phyloP scores from a whole-genome alignment of 139 green algal genomes.

The Chlamydomonas asymmetrica region DNA sequence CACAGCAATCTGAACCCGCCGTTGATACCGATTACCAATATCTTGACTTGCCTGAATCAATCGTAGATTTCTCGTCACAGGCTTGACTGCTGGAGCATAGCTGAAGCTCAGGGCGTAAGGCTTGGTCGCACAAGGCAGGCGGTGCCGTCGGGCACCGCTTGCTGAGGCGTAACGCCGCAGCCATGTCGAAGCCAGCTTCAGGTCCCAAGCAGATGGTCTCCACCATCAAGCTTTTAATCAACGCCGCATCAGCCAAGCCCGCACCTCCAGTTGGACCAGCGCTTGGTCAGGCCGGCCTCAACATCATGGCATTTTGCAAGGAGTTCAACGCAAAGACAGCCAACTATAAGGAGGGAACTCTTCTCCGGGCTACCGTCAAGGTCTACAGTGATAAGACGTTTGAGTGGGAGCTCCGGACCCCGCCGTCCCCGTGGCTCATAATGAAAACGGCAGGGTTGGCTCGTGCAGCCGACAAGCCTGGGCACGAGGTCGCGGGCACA shows the following conservation, averaged over 20 bases:
- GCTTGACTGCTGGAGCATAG: no score
- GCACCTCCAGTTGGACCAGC: conserved; percentile 89
- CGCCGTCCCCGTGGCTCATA: conserved; percentile 87
- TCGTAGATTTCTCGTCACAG: no score
- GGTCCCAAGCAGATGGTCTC: no score
- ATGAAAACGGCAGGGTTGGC: conserved; percentile 78
- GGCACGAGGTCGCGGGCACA: conserved; percentile 72
- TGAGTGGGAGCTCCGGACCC: conserved; percentile 83
- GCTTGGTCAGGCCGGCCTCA: conserved; percentile 93
- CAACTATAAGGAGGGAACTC: conserved; percentile 69
- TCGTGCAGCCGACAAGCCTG: conserved; percentile 66
- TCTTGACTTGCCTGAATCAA: no score
- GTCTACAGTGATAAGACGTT: conserved; percentile 89
- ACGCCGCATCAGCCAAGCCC: conserved; percentile 92
- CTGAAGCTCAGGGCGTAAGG: no score
- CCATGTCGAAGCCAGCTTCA: no score
- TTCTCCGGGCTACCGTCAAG: conserved; percentile 45
- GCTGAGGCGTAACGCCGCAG: no score
- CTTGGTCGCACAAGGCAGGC: no score
- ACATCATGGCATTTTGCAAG: conserved; percentile 99
- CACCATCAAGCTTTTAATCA: conserved; percentile 89
- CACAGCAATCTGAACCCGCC: no score
- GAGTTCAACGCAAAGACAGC: conserved; percentile 97
- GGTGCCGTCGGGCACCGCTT: no score
- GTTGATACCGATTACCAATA: no score